phyloP scores from a whole-genome alignment of 768 basidiomycete species.

The Auricularia sp. region DNA sequence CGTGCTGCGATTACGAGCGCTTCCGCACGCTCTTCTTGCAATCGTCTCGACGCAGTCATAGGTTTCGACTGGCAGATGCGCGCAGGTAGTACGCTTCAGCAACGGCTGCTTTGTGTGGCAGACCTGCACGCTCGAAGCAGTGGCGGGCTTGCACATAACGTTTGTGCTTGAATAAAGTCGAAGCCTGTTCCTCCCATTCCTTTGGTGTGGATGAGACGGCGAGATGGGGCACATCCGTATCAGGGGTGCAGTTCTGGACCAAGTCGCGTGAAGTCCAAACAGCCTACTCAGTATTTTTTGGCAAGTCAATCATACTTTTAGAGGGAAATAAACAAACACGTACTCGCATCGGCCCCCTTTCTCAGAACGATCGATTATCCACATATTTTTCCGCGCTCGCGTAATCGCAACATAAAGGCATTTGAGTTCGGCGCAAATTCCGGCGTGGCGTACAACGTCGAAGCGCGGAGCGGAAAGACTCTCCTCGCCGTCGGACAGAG shows the following conservation, averaged over 20 bases:
- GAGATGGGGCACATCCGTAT: slow-evolving; percentile 40
- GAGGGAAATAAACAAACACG: slow-evolving; percentile 7
- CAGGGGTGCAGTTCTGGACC: slow-evolving; percentile 40
- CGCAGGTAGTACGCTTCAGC: slow-evolving; percentile 46
- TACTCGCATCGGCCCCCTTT: slow-evolving; percentile 50
- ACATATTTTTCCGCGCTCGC: slow-evolving; percentile 55
- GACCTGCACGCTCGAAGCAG: slow-evolving; percentile 40
- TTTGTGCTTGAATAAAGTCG: slow-evolving; percentile 30
- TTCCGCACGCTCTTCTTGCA: slow-evolving; percentile 16
- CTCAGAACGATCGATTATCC: slow-evolving; percentile 56
- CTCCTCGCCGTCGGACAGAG: slow-evolving; percentile 14
- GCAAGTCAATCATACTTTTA: not conserved
- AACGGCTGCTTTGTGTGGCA: slow-evolving; percentile 33
- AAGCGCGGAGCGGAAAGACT: slow-evolving; percentile 34
- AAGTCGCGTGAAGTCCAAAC: slow-evolving; percentile 41
- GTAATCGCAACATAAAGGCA: slow-evolving; percentile 64
- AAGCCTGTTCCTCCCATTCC: slow-evolving; percentile 37
- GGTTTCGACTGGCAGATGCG: slow-evolving; percentile 32
- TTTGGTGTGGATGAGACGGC: slow-evolving; percentile 41
- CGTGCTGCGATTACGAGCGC: slow-evolving; percentile 39
- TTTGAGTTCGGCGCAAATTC: slow-evolving; percentile 59
- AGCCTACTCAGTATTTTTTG: slow-evolving; percentile 23
- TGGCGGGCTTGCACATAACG: slow-evolving; percentile 45
- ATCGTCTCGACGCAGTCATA: slow-evolving; percentile 17
- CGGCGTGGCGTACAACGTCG: slow-evolving; percentile 40